Evolutionary conservation across 2,329 filamentous ascomycete species (phyloP).

Genomic region (Penicillium italicum): DNA sequence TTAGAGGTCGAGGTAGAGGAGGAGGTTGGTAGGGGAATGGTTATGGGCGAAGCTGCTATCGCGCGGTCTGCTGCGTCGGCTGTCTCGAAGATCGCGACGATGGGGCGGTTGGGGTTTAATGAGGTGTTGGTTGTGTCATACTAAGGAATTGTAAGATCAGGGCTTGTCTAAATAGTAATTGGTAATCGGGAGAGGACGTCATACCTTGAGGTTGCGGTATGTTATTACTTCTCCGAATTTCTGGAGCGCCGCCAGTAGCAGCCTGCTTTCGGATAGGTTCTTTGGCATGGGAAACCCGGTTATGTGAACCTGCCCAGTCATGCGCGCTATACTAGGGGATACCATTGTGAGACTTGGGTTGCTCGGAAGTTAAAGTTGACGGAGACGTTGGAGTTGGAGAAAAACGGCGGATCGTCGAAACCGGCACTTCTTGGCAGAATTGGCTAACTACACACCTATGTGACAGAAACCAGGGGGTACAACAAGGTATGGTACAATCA

Average conservation of each 20-base stretch:
- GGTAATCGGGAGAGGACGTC: not conserved
- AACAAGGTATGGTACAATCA: no score
- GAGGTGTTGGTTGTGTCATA: slow-evolving; percentile 31
- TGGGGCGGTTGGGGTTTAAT: slow-evolving; percentile 18
- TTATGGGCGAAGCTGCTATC: slow-evolving; percentile 33
- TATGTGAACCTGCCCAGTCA: slow-evolving; percentile 30
- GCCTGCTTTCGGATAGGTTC: slow-evolving; percentile 34
- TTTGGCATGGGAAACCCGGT: slow-evolving; percentile 27
- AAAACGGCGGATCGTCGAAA: slow-evolving; percentile 10
- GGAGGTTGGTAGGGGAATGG: slow-evolving; percentile 16
- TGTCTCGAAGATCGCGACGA: slow-evolving; percentile 38
- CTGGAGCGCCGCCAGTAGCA: slow-evolving; percentile 37
- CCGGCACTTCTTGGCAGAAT: slow-evolving; percentile 12
- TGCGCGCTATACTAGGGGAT: slow-evolving; percentile 8
- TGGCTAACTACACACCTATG: no score
- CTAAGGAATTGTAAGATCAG: slow-evolving; percentile 13
- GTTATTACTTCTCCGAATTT: slow-evolving; percentile 42
- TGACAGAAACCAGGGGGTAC: no score
- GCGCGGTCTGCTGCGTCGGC: slow-evolving; percentile 34
- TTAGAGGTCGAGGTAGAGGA: not conserved
- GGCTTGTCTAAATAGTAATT: not conserved
- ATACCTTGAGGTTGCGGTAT: slow-evolving; percentile 38
- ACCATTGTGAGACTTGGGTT: slow-evolving; percentile 13
- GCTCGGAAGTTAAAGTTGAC: not conserved
- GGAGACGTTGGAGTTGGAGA: slow-evolving; percentile 7